These are phyloP conservation scores for Aspergillus wentii DNA, from an alignment of 495 filamentous ascomycete genomes.

Conservation along the genomic window DNA sequence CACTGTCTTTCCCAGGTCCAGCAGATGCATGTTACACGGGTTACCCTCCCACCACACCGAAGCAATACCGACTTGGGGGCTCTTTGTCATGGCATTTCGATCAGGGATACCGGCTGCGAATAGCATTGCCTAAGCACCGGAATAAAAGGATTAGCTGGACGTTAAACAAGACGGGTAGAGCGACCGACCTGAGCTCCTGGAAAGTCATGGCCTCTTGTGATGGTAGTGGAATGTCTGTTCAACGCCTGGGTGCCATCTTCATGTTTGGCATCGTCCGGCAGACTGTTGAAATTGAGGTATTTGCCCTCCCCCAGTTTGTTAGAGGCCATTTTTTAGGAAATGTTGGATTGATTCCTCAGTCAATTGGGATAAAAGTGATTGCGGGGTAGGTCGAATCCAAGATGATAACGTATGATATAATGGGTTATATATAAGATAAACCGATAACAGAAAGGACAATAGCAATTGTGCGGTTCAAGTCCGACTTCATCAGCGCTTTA, in stretches of 20 bases:
- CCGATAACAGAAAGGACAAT: no score
- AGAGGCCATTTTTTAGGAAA: no score
- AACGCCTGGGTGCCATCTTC: constrained; percentile 59
- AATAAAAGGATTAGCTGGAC: neutral
- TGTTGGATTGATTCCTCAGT: no score
- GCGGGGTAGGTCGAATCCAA: no score
- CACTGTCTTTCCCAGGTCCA: constrained; percentile 84
- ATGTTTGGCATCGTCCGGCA: constrained; percentile 51
- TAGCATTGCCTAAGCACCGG: constrained; percentile 71
- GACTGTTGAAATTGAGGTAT: constrained; percentile 58
- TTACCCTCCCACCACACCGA: constrained; percentile 99
- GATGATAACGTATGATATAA: no score
- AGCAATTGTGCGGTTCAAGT: neutral
- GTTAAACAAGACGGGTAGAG: neutral
- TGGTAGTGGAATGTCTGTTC: constrained; percentile 66
- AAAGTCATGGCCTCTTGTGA: constrained; percentile 83
- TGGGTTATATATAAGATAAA: no score
- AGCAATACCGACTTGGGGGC: constrained; percentile 83
- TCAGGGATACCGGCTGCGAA: constrained; percentile 90
- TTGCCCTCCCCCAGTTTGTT: constrained; percentile 38
- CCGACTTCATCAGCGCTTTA: neutral
- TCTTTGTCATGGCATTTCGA: constrained; percentile 79
- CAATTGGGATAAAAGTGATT: constrained; percentile 1
- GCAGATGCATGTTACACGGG: constrained; percentile 73
- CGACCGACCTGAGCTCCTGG: constrained; percentile 77